Evolutionary conservation across 2,329 filamentous ascomycete genomes (phyloP).

Genomic region (Colletotrichum horii): DNA sequence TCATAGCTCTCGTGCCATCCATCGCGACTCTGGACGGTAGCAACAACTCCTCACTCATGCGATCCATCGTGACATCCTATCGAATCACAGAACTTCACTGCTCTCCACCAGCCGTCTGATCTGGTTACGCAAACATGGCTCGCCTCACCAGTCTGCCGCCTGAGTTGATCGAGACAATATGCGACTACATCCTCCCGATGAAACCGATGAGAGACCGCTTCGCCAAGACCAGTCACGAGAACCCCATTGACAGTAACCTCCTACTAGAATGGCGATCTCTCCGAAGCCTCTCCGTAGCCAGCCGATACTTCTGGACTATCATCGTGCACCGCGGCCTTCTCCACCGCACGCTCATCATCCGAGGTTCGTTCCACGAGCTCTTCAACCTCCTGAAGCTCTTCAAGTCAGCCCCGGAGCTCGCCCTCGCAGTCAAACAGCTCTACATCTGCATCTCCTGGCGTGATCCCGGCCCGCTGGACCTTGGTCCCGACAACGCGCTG

Average conservation of each 20-base stretch:
- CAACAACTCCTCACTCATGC: background rate
- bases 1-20: background rate
- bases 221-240: background rate
- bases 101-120: accelerated
- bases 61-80: accelerated
- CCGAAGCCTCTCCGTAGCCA: background rate
- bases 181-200: background rate
- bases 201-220: background rate
- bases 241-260: background rate
- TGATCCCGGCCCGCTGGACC: background rate
- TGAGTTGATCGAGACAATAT: background rate
- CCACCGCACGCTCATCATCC: background rate
- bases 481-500: background rate
- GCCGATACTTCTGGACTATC: background rate
- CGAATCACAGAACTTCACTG: accelerated
- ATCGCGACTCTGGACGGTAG: background rate
- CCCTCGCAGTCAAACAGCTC: background rate
- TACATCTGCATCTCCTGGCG: accelerated
- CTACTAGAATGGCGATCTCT: background rate
- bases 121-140: background rate
- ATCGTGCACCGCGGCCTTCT: background rate
- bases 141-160: background rate
- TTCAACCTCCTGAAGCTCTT: background rate
- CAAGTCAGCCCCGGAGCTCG: background rate
- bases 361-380: background rate